A percentile compares a stretch with the other conserved stretches of the same genome.
Conservation (phyloP, 495 filamentous ascomycete species). For the Podospora fimiseda region DNA sequence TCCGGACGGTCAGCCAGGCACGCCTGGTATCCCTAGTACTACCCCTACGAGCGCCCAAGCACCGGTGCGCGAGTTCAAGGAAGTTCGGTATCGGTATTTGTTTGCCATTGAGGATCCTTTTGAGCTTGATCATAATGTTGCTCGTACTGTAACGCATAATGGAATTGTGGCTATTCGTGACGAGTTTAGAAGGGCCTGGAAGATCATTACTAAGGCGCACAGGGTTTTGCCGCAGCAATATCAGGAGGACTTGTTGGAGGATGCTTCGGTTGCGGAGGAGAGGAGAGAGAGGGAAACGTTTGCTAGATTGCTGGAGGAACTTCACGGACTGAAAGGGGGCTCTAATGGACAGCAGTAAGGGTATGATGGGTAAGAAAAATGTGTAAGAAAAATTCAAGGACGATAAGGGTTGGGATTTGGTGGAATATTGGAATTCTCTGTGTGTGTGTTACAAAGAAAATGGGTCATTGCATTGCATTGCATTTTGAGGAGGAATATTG, state of each 20-base stretch:
- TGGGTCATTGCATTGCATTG: no score
- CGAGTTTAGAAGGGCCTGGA: conserved; percentile 69
- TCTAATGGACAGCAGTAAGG: no score
- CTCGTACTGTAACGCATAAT: conserved; percentile 67
- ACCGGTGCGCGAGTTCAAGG: conserved; percentile 42
- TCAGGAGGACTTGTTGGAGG: conserved; percentile 36
- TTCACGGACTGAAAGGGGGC: conserved; percentile 29
- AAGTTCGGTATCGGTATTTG: conserved; percentile 69
- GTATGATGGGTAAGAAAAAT: no score
- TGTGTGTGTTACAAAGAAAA: no score
- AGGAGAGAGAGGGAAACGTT: conserved; percentile 28
- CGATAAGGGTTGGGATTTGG: no score
- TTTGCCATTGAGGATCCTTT: conserved; percentile 87
- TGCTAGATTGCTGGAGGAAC: conserved; percentile 30
- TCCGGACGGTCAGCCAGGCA: not conserved
- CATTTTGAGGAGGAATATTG: no score
- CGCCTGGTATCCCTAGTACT: not conserved
- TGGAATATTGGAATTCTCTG: no score
- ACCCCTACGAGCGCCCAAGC: not conserved
- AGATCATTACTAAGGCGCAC: conserved; percentile 47
- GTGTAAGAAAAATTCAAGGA: no score
- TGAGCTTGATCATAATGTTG: conserved; percentile 76
- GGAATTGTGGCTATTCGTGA: conserved; percentile 71
- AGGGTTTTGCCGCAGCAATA: conserved; percentile 10
- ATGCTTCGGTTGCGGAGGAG: conserved; percentile 21